These are phyloP conservation scores for Daldinia concentrica DNA, from an alignment of 495 filamentous ascomycete genomes.

Conservation along the genomic window DNA sequence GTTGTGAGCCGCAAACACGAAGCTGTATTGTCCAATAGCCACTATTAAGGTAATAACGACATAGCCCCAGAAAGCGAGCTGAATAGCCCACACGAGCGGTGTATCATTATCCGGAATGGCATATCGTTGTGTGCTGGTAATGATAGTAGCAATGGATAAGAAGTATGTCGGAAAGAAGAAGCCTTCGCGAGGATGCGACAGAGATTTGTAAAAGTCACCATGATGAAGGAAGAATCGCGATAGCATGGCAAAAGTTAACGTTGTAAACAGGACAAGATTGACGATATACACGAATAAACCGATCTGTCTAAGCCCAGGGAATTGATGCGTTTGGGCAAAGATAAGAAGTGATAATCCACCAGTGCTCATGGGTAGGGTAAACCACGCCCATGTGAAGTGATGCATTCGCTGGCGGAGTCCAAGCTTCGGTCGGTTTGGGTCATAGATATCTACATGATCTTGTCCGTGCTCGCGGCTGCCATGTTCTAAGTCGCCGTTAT, in stretches of 20 bases:
- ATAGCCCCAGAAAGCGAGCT: constrained; percentile 63
- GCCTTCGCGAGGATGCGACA: constrained; percentile 69
- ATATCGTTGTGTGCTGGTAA: constrained; percentile 67
- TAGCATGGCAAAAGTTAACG: constrained; percentile 61
- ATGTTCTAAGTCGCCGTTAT: constrained; percentile 24
- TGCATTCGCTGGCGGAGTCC: constrained; percentile 59
- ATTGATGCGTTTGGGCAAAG: constrained; percentile 65
- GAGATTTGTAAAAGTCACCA: constrained; percentile 61
- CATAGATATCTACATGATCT: constrained; percentile 30
- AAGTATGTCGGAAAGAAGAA: constrained; percentile 76
- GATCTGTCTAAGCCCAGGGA: constrained; percentile 66
- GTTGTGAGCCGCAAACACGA: constrained; percentile 58
- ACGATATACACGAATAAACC: constrained; percentile 70
- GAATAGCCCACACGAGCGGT: constrained; percentile 53
- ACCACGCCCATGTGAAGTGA: constrained; percentile 78
- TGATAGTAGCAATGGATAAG: constrained; percentile 69
- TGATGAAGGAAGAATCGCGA: constrained; percentile 66
- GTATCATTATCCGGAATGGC: constrained; percentile 57
- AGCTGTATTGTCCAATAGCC: constrained; percentile 60
- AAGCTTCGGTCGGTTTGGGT: constrained; percentile 40
- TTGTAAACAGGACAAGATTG: constrained; percentile 67
- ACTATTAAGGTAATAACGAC: constrained; percentile 52
- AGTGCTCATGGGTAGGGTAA: constrained; percentile 70
- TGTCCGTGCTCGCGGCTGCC: constrained; percentile 21
- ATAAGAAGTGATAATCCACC: constrained; percentile 71